A percentile compares a stretch with the other conserved stretches of the same genome.
phyloP scores from a whole-genome alignment of 352 stramenopile species.

The Phytophthora tubulina region DNA sequence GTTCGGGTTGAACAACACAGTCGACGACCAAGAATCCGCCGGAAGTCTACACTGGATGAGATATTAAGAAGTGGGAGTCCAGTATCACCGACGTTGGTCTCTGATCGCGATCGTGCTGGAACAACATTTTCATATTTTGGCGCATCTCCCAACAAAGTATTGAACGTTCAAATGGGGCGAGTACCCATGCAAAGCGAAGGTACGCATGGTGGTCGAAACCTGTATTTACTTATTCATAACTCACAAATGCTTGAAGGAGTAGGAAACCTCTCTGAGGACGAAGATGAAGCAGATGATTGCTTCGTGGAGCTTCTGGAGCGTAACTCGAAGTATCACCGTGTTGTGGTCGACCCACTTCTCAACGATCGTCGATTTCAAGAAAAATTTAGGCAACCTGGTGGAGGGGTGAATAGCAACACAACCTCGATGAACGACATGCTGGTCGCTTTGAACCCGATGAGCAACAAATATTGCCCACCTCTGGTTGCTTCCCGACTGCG shows the following conservation, averaged over 20 bases:
- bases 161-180: constrained; percentile 51
- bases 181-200: constrained; percentile 36
- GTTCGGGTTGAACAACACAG: constrained; percentile 31
- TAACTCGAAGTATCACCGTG: constrained; percentile 55
- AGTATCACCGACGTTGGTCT: constrained; percentile 16
- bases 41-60: constrained; percentile 47
- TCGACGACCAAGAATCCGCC: constrained; percentile 23
- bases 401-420: constrained; percentile 29
- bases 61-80: constrained; percentile 30
- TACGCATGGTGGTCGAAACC: constrained; percentile 9
- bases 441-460: constrained; percentile 50
- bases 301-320: constrained; percentile 75
- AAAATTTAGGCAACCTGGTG: constrained; percentile 56
- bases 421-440: constrained; percentile 57
- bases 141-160: constrained; percentile 27
- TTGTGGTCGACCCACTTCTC: constrained; percentile 66
- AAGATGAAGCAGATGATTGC: constrained; percentile 44
- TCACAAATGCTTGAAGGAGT: background rate
- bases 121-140: constrained; percentile 17
- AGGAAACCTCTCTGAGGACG: constrained; percentile 37
- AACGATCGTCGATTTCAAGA: constrained; percentile 67
- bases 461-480: constrained; percentile 66
- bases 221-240: background rate
- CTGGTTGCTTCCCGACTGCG: constrained; percentile 60
- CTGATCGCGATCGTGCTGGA: constrained; percentile 12